Conservation (phyloP, 345 rosid species). For the Nephelium lappaceum region DNA sequence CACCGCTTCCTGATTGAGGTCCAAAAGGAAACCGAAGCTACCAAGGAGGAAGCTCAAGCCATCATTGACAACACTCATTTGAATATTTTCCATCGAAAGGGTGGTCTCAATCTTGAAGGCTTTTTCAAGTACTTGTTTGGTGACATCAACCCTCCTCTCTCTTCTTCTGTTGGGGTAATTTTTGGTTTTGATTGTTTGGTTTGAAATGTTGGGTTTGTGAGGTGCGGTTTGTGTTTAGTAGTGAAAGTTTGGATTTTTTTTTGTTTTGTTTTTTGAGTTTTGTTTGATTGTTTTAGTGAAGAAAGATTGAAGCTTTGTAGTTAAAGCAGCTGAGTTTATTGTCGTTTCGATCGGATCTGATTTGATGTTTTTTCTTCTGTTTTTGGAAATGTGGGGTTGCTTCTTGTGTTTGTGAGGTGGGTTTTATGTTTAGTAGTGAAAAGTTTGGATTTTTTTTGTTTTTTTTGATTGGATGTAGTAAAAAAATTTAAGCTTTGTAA, state of each 20-base stretch:
- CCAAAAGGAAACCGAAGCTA: conserved; percentile 54
- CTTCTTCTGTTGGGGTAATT: conserved; percentile 49
- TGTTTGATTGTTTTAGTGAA: no score
- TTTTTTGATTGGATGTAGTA: not conserved
- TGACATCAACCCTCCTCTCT: conserved; percentile 51
- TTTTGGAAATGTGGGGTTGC: no score
- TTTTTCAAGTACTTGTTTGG: conserved; percentile 67
- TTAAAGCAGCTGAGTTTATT: no score
- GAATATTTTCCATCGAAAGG: conserved; percentile 51
- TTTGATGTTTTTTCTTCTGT: not conserved
- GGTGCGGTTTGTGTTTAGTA: no score
- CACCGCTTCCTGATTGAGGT: conserved; percentile 60
- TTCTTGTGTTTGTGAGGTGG: not conserved
- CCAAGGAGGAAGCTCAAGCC: conserved; percentile 61
- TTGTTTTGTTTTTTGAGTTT: no score
- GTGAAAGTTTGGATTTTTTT: no score
- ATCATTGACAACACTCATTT: conserved; percentile 42
- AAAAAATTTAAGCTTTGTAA: not conserved
- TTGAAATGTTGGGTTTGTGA: not conserved
- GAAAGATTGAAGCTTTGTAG: no score
- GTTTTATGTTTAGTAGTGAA: not conserved
- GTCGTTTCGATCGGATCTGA: no score
- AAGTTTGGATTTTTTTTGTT: not conserved
- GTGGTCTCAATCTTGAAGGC: conserved; percentile 57
- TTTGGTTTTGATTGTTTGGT: not conserved